Percentiles rank a stretch among this genome's conserved stretches.
phyloP scores from a whole-genome alignment of 164 flowering plant genomes.

The Macadamia tetraphylla region DNA sequence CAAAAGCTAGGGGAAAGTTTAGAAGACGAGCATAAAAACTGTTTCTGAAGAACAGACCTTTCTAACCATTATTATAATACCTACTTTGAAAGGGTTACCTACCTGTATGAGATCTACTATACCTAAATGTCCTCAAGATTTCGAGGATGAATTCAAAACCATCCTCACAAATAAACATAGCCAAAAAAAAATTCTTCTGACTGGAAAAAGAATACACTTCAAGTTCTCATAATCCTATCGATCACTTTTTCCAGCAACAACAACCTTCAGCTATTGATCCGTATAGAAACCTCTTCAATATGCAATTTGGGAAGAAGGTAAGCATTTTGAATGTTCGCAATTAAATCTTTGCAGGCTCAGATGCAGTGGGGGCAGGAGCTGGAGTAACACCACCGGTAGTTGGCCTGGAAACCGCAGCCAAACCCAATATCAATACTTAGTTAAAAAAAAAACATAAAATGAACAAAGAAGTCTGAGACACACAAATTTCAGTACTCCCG shows the following conservation, averaged over 20 bases:
- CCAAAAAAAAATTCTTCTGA: neutral
- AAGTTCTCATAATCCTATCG: neutral
- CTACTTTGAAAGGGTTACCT: too few relatives aligned
- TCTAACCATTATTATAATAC: neutral
- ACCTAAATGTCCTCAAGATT: neutral
- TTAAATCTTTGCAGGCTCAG: constrained; percentile 39
- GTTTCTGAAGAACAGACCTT: too few relatives aligned
- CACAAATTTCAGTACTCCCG: too few relatives aligned
- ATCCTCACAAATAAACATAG: neutral
- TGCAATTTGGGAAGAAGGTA: neutral
- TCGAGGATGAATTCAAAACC: neutral
- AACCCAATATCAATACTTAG: neutral
- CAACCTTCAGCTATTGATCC: neutral
- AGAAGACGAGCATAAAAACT: too few relatives aligned
- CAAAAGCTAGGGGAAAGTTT: too few relatives aligned
- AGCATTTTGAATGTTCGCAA: neutral
- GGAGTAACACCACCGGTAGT: constrained; percentile 79
- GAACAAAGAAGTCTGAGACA: too few relatives aligned
- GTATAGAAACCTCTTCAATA: neutral
- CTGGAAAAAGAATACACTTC: neutral
- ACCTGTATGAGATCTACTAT: neutral
- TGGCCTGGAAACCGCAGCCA: constrained; percentile 38
- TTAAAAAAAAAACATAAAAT: neutral
- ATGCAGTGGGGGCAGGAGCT: constrained; percentile 26
- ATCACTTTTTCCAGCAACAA: neutral